Evolutionary conservation across 2,329 filamentous ascomycete species (phyloP).

Genomic region (Penicillium freii): DNA sequence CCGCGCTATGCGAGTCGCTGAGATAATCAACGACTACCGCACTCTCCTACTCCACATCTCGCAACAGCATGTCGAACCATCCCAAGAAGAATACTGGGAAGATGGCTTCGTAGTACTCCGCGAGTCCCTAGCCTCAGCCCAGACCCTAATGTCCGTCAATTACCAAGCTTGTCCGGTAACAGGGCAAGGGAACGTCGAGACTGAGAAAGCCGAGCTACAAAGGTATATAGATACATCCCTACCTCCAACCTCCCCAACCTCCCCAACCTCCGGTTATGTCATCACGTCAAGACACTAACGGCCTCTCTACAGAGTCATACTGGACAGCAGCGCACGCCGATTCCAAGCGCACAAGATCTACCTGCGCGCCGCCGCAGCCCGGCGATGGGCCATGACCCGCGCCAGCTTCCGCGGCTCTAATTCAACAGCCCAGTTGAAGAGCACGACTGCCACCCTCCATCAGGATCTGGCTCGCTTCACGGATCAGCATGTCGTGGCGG

Average conservation of each 20-base stretch:
- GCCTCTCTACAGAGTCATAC: slow-evolving; percentile 52
- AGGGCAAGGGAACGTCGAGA: slow-evolving; percentile 50
- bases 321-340: slow-evolving; percentile 58
- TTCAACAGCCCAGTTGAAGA: slow-evolving; percentile 49
- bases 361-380: slow-evolving; percentile 56
- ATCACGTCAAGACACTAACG: slow-evolving; percentile 9
- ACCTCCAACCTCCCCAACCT: not conserved
- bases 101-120: slow-evolving; percentile 59
- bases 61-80: slow-evolving; percentile 51
- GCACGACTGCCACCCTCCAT: slow-evolving; percentile 42
- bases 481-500: slow-evolving; percentile 55
- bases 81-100: slow-evolving; percentile 56
- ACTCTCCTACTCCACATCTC: slow-evolving; percentile 60
- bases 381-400: slow-evolving; percentile 58
- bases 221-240: slow-evolving; percentile 40
- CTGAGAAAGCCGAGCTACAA: slow-evolving; percentile 56
- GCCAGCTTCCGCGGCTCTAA: slow-evolving; percentile 51
- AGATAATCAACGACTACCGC: slow-evolving; percentile 64
- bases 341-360: slow-evolving; percentile 63
- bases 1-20: slow-evolving; percentile 60
- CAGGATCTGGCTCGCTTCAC: slow-evolving; percentile 59
- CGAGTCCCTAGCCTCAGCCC: slow-evolving; percentile 56
- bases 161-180: slow-evolving; percentile 48
- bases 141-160: slow-evolving; percentile 53
- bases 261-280: no score